A percentile compares a stretch with the other conserved stretches of the same genome.
Conservation (phyloP, 2,329 filamentous ascomycete genomes). For the Phoma sp. region DNA sequence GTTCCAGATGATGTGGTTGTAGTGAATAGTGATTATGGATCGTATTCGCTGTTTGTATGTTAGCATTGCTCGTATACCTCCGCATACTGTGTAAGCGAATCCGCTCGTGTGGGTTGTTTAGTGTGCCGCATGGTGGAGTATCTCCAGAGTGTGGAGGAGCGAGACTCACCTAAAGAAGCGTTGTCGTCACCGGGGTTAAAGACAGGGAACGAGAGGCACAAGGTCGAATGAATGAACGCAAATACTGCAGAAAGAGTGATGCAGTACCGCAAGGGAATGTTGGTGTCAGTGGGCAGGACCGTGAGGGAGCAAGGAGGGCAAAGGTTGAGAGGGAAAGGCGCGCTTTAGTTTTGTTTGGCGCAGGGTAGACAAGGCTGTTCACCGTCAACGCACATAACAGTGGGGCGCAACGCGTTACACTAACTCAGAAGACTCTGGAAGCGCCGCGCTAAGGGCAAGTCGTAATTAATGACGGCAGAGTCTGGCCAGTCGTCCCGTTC, state of each 20-base stretch:
- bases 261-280: constrained; percentile 53
- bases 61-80: constrained; percentile 26
- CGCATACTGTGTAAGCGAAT: constrained; percentile 5
- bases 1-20: constrained; percentile 22
- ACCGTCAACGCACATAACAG: constrained; percentile 23
- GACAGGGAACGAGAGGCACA: constrained; percentile 32
- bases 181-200: constrained; percentile 20
- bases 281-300: constrained; percentile 29
- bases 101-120: constrained; percentile 23
- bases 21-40: constrained; percentile 34
- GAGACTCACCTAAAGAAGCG: constrained; percentile 37
- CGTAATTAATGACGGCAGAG: constrained; percentile 20
- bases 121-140: constrained; percentile 30
- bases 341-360: constrained; percentile 29
- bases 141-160: constrained; percentile 11
- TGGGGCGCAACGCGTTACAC: constrained; percentile 13
- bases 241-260: constrained; percentile 70
- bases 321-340: constrained; percentile 19
- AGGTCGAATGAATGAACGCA: constrained; percentile 52
- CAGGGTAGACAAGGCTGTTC: constrained; percentile 25
- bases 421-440: constrained; percentile 10
- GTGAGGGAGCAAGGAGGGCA: constrained; percentile 46
- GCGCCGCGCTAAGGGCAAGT: constrained; percentile 12
- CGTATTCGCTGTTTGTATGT: constrained; percentile 34
- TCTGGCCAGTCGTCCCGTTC: constrained; percentile 18